Evolutionary conservation across 2,329 filamentous ascomycete genomes (phyloP).

Genomic region (Gnomoniopsis smithogilvyi): DNA sequence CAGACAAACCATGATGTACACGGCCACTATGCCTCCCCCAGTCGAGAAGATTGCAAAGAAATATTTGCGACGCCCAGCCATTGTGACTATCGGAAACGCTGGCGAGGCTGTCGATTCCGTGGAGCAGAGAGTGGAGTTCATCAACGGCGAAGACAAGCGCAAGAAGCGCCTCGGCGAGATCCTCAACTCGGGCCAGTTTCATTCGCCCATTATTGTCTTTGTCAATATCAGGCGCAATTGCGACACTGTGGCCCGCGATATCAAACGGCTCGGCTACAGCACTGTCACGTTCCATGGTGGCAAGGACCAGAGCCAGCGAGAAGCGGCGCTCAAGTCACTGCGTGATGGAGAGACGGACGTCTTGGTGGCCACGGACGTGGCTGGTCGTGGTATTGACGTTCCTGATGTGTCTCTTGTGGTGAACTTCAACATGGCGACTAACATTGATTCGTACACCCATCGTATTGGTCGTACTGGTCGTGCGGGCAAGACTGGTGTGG

Average conservation of each 20-base stretch:
- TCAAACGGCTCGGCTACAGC: slow-evolving; percentile 89
- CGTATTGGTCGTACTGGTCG: slow-evolving; percentile 94
- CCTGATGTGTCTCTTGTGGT: slow-evolving; percentile 89
- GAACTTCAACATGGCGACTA: slow-evolving; percentile 98
- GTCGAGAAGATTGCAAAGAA: slow-evolving; percentile 97
- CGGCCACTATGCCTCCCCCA: slow-evolving; percentile 90
- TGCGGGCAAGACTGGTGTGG: slow-evolving; percentile 94
- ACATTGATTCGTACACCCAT: slow-evolving; percentile 94
- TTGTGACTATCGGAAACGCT: slow-evolving; percentile 89
- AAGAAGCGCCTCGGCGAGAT: slow-evolving; percentile 97
- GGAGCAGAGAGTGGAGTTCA: slow-evolving; percentile 92
- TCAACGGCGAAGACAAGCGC: slow-evolving; percentile 87
- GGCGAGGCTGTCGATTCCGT: slow-evolving; percentile 97
- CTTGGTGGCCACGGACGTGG: slow-evolving; percentile 91
- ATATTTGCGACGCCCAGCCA: slow-evolving; percentile 88
- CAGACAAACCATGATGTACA: slow-evolving; percentile 99
- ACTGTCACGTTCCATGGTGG: slow-evolving; percentile 89
- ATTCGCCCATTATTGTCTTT: slow-evolving; percentile 93
- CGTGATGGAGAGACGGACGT: slow-evolving; percentile 79
- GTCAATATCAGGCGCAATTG: slow-evolving; percentile 96
- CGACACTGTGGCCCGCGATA: slow-evolving; percentile 89
- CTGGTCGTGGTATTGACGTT: slow-evolving; percentile 96
- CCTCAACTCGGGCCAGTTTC: slow-evolving; percentile 74
- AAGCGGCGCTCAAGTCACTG: slow-evolving; percentile 83
- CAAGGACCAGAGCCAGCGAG: slow-evolving; percentile 97